Conservation (phyloP, 495 filamentous ascomycete species). For the Friedmanniomyces simplex region DNA sequence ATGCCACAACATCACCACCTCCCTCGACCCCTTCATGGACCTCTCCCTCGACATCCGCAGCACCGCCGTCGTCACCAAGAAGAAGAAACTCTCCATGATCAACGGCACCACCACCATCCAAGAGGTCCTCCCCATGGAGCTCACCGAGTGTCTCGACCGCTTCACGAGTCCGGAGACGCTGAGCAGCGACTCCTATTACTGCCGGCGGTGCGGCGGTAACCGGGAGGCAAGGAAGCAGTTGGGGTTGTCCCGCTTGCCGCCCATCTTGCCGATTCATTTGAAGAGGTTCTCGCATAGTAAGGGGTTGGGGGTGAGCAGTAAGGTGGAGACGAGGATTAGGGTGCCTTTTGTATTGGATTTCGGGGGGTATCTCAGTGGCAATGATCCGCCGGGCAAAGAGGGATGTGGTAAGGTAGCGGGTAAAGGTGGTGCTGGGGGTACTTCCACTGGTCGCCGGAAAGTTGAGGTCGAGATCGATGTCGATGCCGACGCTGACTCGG, state of each 20-base stretch:
- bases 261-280: constrained; percentile 81
- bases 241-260: constrained; percentile 66
- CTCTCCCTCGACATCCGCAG: constrained; percentile 70
- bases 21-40: constrained; percentile 77
- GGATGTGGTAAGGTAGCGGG: too few relatives aligned
- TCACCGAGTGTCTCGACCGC: constrained; percentile 70
- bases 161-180: constrained; percentile 63
- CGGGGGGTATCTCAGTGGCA: constrained; percentile 62
- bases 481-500: too few relatives aligned
- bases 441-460: neutral
- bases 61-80: constrained; percentile 43
- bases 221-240: constrained; percentile 68
- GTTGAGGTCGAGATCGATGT: neutral
- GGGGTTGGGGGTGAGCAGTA: constrained; percentile 38
- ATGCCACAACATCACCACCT: constrained; percentile 65
- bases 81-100: constrained; percentile 29
- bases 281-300: constrained; percentile 38
- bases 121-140: constrained; percentile 19
- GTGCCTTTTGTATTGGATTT: constrained; percentile 83
- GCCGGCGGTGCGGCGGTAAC: constrained; percentile 59
- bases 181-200: constrained; percentile 56
- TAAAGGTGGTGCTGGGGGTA: too few relatives aligned
- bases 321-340: constrained; percentile 68
- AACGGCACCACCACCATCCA: constrained; percentile 21
- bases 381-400: too few relatives aligned